These are phyloP conservation scores for Physcia stellaris DNA, from an alignment of 495 filamentous ascomycete species.

Conservation along the genomic window DNA sequence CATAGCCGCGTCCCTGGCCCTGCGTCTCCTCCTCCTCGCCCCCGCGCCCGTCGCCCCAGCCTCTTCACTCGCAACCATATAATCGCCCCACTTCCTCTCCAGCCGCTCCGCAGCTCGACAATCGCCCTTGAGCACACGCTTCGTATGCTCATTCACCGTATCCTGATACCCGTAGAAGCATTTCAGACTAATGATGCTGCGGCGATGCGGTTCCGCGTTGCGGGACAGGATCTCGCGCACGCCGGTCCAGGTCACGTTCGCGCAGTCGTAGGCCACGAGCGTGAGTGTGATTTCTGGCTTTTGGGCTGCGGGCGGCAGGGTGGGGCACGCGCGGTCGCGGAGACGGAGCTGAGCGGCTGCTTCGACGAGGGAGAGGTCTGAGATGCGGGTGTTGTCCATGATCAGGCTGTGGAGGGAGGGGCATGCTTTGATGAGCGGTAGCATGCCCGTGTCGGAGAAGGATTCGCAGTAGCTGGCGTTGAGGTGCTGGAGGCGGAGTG, in stretches of 20 bases:
- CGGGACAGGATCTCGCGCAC: constrained; percentile 72
- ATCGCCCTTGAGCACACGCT: constrained; percentile 66
- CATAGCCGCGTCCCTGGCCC: constrained; percentile 63
- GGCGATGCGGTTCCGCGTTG: constrained; percentile 49
- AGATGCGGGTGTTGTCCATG: constrained; percentile 89
- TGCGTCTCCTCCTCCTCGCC: constrained; percentile 51
- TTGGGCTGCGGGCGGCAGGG: constrained; percentile 14
- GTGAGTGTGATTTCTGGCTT: constrained; percentile 50
- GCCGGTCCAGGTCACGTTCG: constrained; percentile 83
- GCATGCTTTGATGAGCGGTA: constrained; percentile 68
- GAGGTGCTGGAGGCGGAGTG: constrained; percentile 57
- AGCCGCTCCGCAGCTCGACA: constrained; percentile 53
- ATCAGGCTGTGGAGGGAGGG: constrained; percentile 53
- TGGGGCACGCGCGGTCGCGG: constrained; percentile 36
- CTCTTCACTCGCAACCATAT: constrained; percentile 86
- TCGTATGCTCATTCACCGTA: constrained; percentile 84
- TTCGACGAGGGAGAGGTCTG: constrained; percentile 77
- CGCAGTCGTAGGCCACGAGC: constrained; percentile 83
- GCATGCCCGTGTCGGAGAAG: constrained; percentile 72
- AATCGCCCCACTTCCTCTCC: constrained; percentile 85
- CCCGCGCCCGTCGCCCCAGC: constrained; percentile 55
- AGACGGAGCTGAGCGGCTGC: constrained; percentile 61
- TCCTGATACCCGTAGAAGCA: constrained; percentile 93
- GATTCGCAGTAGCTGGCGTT: constrained; percentile 82
- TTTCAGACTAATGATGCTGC: constrained; percentile 70